Evolutionary conservation across 2,329 filamentous ascomycete genomes (phyloP), one percentile per base, ranked within the genome.

Genomic region (Tothia fuscella): DNA sequence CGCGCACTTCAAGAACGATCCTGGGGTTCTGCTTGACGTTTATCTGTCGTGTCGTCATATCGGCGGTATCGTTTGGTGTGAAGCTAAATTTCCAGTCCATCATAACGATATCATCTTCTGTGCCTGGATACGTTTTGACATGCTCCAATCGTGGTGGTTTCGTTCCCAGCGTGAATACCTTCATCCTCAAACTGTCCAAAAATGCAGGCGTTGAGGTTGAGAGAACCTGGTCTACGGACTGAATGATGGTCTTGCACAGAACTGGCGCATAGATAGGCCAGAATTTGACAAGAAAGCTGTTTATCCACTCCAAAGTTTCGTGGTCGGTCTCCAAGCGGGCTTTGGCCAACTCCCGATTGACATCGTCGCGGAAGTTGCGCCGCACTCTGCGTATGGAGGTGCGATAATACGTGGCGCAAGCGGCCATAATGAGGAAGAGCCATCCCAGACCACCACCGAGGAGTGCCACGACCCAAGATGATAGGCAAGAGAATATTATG

Each of bases 61-160:
- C 91, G 50, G 83, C 79, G 3, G 76, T 83, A 60, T 98, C 93
- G 51, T 91, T 96, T 25, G 91, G 91, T 0, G 85, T 96, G 66
- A 98, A 98, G 70, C 89, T 96, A 63, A 98, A 98, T 56, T 93
- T 94, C 91, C 91, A 98, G 59, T 98, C 91, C 91, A 98, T 98
- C 55, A 96, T 76, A 31, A 98, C 86, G 45, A 88, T 80, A 56
- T 98, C 91, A 48, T 95, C 88, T 51, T 95, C 86, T 1, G 84
- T 85, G 61, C 91, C 93, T 44, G 89, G 89, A 53, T 98, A 95
- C 0, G 91, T 94, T 70, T 94, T 96, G 61, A 98, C 91, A 56
- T 96, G 88, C 63, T 98, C 91, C 69, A 98, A 76, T 22, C 91
- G 79, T 5, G 93, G 93, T 21, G 91, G 89, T 64, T 98, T 98